Evolutionary conservation across 495 filamentous ascomycete species (phyloP), one percentile per base, ranked within the genome.

Genomic region (Aspergillus asperescens): DNA sequence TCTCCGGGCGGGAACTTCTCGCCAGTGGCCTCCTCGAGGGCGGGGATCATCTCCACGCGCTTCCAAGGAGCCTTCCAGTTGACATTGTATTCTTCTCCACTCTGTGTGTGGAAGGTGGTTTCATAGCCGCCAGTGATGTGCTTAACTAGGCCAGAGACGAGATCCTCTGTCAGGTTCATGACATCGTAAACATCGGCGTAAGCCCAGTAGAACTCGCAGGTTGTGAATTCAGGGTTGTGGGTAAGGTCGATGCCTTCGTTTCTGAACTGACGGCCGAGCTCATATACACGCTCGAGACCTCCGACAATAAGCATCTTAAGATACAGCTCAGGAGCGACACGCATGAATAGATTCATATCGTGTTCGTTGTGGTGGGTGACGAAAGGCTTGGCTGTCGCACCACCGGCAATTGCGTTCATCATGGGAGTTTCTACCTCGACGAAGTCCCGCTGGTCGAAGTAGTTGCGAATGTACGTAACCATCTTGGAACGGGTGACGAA

Each of bases 141-240:
- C 79, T 96, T 90, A 60, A 96, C 92, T 4, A 99, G 78, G n/a
- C 83, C 81, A 1, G 89, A 92, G 22, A 97, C 86, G 7, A 99
- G 83, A 52, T 97, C 92, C 67, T 99, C 94, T 1, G 94, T 97
- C 60, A 90, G 73, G 45, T 88, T 75, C 89, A 97, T 95, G 38
- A 96, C 66, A 66, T 99, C 93, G 69, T 89, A 87, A 41, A 92
- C 79, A 71, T 97, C 94, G 31, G 90, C 89, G 57, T 91, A 96
- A 12, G 93, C 93, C 82, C 83, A 83, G 71, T 99, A 99, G 76
- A 96, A 96, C 69, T 99, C 94, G 63, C 87, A 90, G 10, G 90
- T 91, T 9, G 94, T 97, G 77, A 97, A 99, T 62, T 99, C 93
- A 2, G 93, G 93, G 74, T 99, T 99, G 77, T 99, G 94, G 12